Evolutionary conservation across 176 grass and related monocot species (phyloP), one percentile per base, ranked within the genome.

Genomic region (Oryza coarctata): DNA sequence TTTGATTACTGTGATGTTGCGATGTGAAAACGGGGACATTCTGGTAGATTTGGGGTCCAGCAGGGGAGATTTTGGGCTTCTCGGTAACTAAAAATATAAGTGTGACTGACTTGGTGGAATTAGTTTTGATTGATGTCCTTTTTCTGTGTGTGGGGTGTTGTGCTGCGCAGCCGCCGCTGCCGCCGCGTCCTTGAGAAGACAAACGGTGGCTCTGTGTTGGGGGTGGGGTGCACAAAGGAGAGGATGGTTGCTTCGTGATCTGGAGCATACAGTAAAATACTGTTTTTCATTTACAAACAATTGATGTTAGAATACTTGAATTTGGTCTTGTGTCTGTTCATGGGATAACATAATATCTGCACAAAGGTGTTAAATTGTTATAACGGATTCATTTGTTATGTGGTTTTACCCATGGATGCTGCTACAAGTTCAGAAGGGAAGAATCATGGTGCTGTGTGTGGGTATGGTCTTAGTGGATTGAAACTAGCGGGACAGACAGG

Each of bases 321-420:
- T 82, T 47, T 30, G 31, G 6, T 49, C 38, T 4, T 76, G 28
- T 11, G 44, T 15, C 13, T 61, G 43, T 26, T 80, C 84, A 84
- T 34, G 7, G 34, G 31, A 65, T 71, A 63, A 76, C 43, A 32
- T 13, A n/a, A 47, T 39, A 43, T 45, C 39, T 65, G 12, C 43
- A 72, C 14, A 65, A 66, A 60, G 13, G 71, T 52, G 74, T 25
- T 40, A 3, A 58, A 28, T 73, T 28, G 31, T 22, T 38, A 47
- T 43, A 63, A 65, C 15, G 31, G n/a, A 76, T 61, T 68, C 1
- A 4, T 43, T 58, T 29, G n/a, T 68, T 47, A 82, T 76, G 17
- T 36, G 25, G 65, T 86, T 74, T 68, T 60, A 23, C 33, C 65
- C 18, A 65, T 65, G 44, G 26, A 74, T 80, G 77, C 45, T 68